These are phyloP conservation scores for Eucalyptus coolabah DNA, from an alignment of 345 rosid species.

Conservation along the genomic window DNA sequence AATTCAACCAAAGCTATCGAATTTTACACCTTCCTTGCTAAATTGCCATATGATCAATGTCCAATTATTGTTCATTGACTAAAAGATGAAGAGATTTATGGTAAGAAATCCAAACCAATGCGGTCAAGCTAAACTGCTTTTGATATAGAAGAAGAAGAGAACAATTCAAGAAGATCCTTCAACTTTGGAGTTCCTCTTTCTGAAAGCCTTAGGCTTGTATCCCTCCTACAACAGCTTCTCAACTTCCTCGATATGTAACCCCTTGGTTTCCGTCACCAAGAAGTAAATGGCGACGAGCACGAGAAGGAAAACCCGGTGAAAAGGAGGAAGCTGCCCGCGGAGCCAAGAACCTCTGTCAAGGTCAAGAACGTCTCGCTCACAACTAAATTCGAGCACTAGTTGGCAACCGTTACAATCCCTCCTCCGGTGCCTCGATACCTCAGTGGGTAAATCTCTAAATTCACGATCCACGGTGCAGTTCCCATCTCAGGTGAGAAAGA, in stretches of 20 bases:
- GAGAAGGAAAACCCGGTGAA: constrained; percentile 34
- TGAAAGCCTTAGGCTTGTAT: constrained; percentile 25
- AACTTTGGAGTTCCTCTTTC: neutral
- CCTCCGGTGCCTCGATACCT: constrained; percentile 79
- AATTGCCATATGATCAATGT: neutral
- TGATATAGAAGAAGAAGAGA: neutral
- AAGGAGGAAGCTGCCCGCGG: constrained; percentile 54
- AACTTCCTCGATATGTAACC: constrained; percentile 66
- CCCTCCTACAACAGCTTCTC: constrained; percentile 58
- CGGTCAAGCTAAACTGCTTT: neutral
- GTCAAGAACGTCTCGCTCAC: constrained; percentile 59
- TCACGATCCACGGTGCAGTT: constrained; percentile 69
- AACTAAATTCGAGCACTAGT: constrained; percentile 68
- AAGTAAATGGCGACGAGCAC: constrained; percentile 46
- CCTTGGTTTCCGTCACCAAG: constrained; percentile 82
- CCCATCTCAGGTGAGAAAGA: constrained; percentile 80
- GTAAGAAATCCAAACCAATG: neutral
- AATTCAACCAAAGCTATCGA: neutral
- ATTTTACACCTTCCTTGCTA: neutral
- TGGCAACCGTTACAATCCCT: constrained; percentile 68
- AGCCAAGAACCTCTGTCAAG: constrained; percentile 41
- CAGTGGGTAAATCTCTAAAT: constrained; percentile 69
- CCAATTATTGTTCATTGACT: neutral
- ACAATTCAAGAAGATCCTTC: neutral
- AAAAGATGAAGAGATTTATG: neutral